Evolutionary conservation across 768 basidiomycete species (phyloP).

Genomic region (Artomyces pyxidatus): DNA sequence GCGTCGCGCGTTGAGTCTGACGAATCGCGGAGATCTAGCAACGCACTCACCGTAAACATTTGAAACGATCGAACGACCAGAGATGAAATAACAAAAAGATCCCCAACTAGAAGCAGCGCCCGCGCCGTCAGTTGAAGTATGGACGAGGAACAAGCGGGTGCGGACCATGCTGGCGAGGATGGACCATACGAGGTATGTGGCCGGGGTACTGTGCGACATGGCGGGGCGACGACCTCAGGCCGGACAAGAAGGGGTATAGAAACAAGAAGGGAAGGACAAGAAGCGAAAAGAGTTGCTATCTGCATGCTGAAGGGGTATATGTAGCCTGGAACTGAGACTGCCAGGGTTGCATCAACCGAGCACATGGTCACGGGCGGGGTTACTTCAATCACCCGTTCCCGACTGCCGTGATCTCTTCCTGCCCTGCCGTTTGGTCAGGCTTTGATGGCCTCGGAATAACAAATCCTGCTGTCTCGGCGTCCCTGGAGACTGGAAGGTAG

Average conservation of each 20-base stretch:
- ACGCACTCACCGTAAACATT: conserved; percentile 49
- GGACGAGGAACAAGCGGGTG: conserved; percentile 2
- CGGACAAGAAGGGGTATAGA: neutral
- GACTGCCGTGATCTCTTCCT: too few relatives aligned
- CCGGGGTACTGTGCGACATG: neutral
- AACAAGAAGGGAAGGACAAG: neutral
- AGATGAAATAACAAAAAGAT: conserved; percentile 63
- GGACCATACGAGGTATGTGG: conserved; percentile 14
- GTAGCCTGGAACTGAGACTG: too few relatives aligned
- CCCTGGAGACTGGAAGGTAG: too few relatives aligned
- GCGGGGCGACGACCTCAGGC: neutral
- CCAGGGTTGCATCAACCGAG: too few relatives aligned
- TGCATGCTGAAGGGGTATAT: too few relatives aligned
- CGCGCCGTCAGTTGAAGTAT: neutral
- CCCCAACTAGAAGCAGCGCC: conserved; percentile 35
- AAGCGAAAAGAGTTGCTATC: neutral
- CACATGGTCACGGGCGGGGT: too few relatives aligned
- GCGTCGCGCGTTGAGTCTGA: neutral
- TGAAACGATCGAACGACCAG: conserved; percentile 76
- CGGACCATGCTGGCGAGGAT: conserved; percentile 44
- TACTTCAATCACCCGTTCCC: too few relatives aligned
- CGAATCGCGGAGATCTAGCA: neutral
- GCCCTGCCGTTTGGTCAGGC: too few relatives aligned
- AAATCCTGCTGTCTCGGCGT: too few relatives aligned
- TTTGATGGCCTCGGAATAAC: too few relatives aligned